Conservation (phyloP, 805 yeast genomes). For the Ogataea methylovora region DNA sequence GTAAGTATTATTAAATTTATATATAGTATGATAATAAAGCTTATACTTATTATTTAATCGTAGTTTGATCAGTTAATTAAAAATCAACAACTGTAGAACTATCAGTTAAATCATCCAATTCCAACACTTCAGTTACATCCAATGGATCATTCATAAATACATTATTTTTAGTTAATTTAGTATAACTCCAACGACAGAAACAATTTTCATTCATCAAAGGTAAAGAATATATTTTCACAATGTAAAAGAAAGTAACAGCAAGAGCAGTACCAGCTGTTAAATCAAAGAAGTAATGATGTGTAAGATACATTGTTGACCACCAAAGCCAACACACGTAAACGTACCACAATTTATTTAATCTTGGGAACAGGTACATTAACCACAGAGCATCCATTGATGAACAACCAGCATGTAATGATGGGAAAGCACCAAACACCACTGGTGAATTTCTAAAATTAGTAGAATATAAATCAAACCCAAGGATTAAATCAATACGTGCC, state of each 20-base stretch:
- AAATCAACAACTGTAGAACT: neutral
- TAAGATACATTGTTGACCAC: constrained; percentile 98
- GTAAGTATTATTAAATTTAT: neutral
- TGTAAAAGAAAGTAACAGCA: constrained; percentile 59
- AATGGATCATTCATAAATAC: constrained; percentile 28
- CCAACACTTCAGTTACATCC: neutral
- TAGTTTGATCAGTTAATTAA: too few relatives aligned
- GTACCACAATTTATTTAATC: constrained; percentile 51
- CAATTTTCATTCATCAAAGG: constrained; percentile 49
- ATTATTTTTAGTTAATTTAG: constrained; percentile 28
- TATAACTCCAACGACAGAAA: constrained; percentile 68
- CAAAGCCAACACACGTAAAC: constrained; percentile 85
- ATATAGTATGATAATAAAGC: neutral
- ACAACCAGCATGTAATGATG: constrained; percentile 82
- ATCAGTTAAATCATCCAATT: neutral
- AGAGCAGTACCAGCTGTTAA: constrained; percentile 82
- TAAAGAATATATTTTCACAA: constrained; percentile 56
- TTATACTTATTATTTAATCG: too few relatives aligned
- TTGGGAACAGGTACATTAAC: constrained; percentile 74
- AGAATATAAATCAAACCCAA: constrained; percentile 78
- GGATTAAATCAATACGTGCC: constrained; percentile 69
- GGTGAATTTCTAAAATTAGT: constrained; percentile 77
- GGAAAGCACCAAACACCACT: constrained; percentile 73
- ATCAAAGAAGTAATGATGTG: constrained; percentile 92
- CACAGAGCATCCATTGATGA: constrained; percentile 89